Percentiles rank a stretch among this genome's conserved stretches.
Conservation (phyloP, 441 rosid genomes). For the Populus hybrid region DNA sequence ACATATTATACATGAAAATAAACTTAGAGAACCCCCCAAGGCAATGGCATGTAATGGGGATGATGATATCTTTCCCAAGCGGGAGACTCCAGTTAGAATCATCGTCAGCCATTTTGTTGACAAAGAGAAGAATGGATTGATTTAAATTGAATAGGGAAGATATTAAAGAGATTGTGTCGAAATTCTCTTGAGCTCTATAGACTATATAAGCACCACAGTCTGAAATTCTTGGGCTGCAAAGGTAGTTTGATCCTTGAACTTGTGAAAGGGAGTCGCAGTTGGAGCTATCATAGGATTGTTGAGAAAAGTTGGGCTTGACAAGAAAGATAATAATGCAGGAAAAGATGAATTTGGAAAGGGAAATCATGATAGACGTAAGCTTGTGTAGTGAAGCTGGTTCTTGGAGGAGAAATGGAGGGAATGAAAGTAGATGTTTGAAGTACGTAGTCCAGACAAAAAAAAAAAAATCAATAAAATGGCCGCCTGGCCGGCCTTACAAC, state of each 20-base stretch:
- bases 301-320: neutral
- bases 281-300: conserved; percentile 11
- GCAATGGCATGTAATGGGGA: conserved; percentile 31
- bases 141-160: conserved; percentile 28
- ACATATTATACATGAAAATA: conserved; percentile 20
- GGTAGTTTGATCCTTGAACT: neutral
- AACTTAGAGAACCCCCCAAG: conserved; percentile 16
- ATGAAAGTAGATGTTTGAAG: neutral
- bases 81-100: conserved; percentile 18
- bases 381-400: neutral
- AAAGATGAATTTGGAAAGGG: neutral
- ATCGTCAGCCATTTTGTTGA: conserved; percentile 26
- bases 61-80: conserved; percentile 25
- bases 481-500: neutral
- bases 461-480: neutral
- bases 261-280: conserved; percentile 7
- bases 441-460: neutral
- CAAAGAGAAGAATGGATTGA: conserved; percentile 11
- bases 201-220: conserved; percentile 24
- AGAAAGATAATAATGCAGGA: neutral
- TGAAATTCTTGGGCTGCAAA: neutral
- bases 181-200: conserved; percentile 28
- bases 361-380: neutral
- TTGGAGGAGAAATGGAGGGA: neutral
- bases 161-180: conserved; percentile 22